Conservation (phyloP, 164 flowering plant species). For the Stephania yunnanensis region DNA sequence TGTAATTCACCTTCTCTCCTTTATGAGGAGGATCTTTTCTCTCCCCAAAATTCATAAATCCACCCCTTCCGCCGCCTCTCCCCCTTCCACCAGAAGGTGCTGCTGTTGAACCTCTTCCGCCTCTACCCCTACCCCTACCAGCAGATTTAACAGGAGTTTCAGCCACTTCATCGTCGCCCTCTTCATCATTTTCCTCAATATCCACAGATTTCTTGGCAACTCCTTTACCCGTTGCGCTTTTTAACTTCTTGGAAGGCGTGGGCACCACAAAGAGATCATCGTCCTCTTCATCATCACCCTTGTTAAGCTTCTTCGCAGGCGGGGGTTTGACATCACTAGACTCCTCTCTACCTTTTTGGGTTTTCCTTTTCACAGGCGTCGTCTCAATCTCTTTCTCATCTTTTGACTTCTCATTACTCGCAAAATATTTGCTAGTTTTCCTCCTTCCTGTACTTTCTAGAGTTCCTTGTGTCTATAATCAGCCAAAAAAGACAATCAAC, state of each 20-base stretch:
- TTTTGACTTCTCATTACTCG: conserved; percentile 35
- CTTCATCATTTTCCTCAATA: conserved; percentile 45
- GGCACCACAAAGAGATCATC: conserved; percentile 34
- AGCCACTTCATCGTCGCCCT: conserved; percentile 26
- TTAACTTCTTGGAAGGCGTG: conserved; percentile 68
- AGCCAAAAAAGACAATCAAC: neutral
- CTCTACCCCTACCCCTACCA: conserved; percentile 65
- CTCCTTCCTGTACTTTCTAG: conserved; percentile 63
- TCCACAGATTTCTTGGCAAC: conserved; percentile 33
- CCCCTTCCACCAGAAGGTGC: conserved; percentile 41
- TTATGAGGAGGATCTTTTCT: conserved; percentile 98
- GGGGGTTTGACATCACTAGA: conserved; percentile 30
- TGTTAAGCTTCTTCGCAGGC: conserved; percentile 45
- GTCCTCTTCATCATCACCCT: conserved; percentile 57
- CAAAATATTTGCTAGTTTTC: conserved; percentile 86
- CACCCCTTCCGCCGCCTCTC: conserved; percentile 88
- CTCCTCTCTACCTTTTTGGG: conserved; percentile 26
- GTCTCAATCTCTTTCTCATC: conserved; percentile 45
- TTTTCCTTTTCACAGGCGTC: conserved; percentile 47
- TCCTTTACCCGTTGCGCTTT: conserved; percentile 52
- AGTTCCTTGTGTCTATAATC: conserved; percentile 33
- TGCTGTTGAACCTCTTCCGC: conserved; percentile 26
- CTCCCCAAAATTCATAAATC: conserved; percentile 91
- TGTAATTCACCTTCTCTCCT: conserved; percentile 71
- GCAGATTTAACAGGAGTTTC: conserved; percentile 31